A percentile compares a stretch with the other conserved stretches of the same genome.
phyloP scores from a whole-genome alignment of 345 rosid species.

The Gossypium sturtianum region DNA sequence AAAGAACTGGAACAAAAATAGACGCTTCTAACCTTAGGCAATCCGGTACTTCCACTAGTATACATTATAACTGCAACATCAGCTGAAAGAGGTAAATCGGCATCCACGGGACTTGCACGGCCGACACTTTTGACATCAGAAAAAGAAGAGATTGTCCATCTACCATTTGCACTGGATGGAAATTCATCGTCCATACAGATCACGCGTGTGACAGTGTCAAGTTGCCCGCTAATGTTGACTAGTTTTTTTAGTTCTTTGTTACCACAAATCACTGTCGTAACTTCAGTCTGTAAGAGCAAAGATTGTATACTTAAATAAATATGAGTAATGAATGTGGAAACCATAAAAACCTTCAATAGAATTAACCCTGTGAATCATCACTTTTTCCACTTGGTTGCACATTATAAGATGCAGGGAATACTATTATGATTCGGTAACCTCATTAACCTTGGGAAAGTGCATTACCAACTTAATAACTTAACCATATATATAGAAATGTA shows the following conservation, averaged over 20 bases:
- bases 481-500: not conserved
- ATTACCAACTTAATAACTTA: not conserved
- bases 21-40: conserved; percentile 74
- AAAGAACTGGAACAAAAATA: conserved; percentile 1
- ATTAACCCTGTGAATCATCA: not conserved
- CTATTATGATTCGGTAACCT: not conserved
- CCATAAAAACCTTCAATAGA: not conserved
- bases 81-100: conserved; percentile 69
- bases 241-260: conserved; percentile 83
- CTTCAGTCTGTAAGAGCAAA: conserved; percentile 67
- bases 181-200: conserved; percentile 82
- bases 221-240: conserved; percentile 73
- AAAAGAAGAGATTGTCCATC: conserved; percentile 56
- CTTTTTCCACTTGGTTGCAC: not conserved
- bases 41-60: conserved; percentile 98
- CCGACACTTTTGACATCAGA: conserved; percentile 72
- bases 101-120: conserved; percentile 52
- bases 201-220: conserved; percentile 75
- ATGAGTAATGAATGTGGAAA: not conserved
- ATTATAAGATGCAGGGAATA: not conserved
- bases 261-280: conserved; percentile 86
- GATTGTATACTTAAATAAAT: not conserved
- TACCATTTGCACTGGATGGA: conserved; percentile 50
- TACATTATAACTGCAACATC: conserved; percentile 98
- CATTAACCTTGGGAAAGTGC: not conserved